phyloP scores from a whole-genome alignment of 2,329 filamentous ascomycete genomes.

The Arthrobotrys iridis region DNA sequence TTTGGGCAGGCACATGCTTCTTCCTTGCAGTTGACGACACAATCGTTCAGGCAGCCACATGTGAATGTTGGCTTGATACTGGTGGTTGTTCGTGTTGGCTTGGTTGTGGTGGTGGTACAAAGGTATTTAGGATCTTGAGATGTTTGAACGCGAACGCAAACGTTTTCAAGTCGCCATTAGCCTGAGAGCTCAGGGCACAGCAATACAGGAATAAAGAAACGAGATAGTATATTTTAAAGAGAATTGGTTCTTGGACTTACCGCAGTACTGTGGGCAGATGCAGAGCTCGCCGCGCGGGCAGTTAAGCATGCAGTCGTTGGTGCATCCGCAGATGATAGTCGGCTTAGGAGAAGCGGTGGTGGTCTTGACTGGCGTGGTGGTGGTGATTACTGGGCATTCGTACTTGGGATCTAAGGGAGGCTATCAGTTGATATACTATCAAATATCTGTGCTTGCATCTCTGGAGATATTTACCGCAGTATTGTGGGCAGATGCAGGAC shows the following conservation, averaged over 20 bases:
- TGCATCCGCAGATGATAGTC: conserved; percentile 48
- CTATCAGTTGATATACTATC: conserved; percentile 7
- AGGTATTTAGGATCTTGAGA: conserved; percentile 48
- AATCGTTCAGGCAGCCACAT: conserved; percentile 54
- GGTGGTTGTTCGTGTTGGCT: conserved; percentile 43
- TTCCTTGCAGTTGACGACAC: conserved; percentile 44
- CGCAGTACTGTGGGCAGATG: conserved; percentile 39
- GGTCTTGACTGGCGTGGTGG: neutral
- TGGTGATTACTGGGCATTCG: conserved; percentile 9
- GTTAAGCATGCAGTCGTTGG: conserved; percentile 47
- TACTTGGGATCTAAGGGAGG: conserved; percentile 35
- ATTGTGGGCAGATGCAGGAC: conserved; percentile 38
- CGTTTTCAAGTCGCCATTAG: conserved; percentile 24
- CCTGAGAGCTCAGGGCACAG: conserved; percentile 6
- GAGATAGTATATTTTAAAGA: neutral
- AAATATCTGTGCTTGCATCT: neutral
- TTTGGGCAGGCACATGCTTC: conserved; percentile 49
- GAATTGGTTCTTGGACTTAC: conserved; percentile 4
- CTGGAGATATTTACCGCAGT: conserved; percentile 38
- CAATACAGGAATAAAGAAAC: neutral
- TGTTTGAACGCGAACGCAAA: conserved; percentile 11
- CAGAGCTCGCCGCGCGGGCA: conserved; percentile 18
- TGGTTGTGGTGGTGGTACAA: conserved; percentile 15
- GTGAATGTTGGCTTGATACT: conserved; percentile 40
- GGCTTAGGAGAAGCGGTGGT: conserved; percentile 5